These are phyloP conservation scores for Fusarium odoratissimum DNA, from an alignment of 2,329 filamentous ascomycete genomes.

Conservation along the genomic window DNA sequence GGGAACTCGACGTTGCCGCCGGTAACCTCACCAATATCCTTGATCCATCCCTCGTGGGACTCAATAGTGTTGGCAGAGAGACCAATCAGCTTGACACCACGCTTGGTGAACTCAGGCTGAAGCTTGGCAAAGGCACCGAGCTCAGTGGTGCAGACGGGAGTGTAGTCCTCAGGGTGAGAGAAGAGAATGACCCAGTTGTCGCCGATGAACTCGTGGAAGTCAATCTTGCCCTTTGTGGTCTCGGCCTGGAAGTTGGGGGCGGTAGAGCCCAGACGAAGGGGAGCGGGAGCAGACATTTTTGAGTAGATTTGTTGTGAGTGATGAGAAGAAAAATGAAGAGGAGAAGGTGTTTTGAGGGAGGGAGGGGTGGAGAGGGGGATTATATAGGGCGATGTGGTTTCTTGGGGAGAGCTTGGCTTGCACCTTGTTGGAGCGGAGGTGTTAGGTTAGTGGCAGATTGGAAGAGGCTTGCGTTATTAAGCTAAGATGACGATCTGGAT, in stretches of 20 bases:
- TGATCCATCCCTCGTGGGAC: conserved; percentile 89
- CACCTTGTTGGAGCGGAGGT: conserved; percentile 28
- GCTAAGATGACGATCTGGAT: conserved; percentile 29
- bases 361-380: conserved; percentile 14
- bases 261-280: conserved; percentile 71
- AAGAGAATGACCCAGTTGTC: conserved; percentile 86
- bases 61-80: conserved; percentile 87
- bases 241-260: conserved; percentile 88
- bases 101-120: conserved; percentile 86
- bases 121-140: conserved; percentile 93
- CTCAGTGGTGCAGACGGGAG: conserved; percentile 95
- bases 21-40: conserved; percentile 85
- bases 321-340: background rate
- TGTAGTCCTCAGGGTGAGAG: conserved; percentile 91
- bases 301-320: background rate
- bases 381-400: conserved; percentile 29
- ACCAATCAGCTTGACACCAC: conserved; percentile 91
- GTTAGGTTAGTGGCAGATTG: conserved; percentile 4
- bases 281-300: conserved; percentile 49
- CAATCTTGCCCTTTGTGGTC: conserved; percentile 80
- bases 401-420: background rate
- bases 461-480: background rate
- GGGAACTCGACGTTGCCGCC: conserved; percentile 78
- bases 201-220: conserved; percentile 85
- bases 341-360: background rate